phyloP scores from a whole-genome alignment of 2,329 filamentous ascomycete species.

The Fusarium dlaminii region DNA sequence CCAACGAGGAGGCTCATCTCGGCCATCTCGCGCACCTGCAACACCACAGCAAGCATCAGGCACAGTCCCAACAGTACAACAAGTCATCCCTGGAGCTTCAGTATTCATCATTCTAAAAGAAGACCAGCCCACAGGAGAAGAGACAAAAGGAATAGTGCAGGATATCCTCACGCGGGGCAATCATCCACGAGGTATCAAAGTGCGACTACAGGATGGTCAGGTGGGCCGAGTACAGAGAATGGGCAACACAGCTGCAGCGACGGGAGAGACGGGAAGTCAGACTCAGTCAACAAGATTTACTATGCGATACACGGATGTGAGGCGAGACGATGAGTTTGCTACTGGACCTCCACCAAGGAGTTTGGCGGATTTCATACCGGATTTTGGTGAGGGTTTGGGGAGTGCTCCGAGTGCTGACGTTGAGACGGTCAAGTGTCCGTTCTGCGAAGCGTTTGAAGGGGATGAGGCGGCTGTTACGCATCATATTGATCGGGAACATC shows the following conservation, averaged over 20 bases:
- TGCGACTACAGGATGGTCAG: conserved; percentile 74
- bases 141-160: conserved; percentile 72
- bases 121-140: conserved; percentile 78
- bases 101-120: conserved; percentile 81
- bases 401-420: background rate
- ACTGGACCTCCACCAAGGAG: conserved; percentile 53
- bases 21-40: conserved; percentile 34
- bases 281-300: conserved; percentile 41
- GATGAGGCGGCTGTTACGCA: conserved; percentile 74
- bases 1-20: conserved; percentile 27
- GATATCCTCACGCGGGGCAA: conserved; percentile 77
- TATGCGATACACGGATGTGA: conserved; percentile 48
- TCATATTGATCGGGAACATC: conserved; percentile 63
- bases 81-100: conserved; percentile 67
- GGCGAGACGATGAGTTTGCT: conserved; percentile 49
- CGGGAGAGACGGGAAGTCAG: background rate
- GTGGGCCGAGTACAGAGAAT: conserved; percentile 79
- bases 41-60: conserved; percentile 50
- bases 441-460: conserved; percentile 73
- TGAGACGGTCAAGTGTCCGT: conserved; percentile 62
- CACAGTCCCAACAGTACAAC: conserved; percentile 56
- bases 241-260: conserved; percentile 39
- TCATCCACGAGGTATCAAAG: conserved; percentile 82
- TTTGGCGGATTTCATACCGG: conserved; percentile 59
- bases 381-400: conserved; percentile 41